Evolutionary conservation across 768 basidiomycete species (phyloP).

Genomic region (Trametes coccinea): DNA sequence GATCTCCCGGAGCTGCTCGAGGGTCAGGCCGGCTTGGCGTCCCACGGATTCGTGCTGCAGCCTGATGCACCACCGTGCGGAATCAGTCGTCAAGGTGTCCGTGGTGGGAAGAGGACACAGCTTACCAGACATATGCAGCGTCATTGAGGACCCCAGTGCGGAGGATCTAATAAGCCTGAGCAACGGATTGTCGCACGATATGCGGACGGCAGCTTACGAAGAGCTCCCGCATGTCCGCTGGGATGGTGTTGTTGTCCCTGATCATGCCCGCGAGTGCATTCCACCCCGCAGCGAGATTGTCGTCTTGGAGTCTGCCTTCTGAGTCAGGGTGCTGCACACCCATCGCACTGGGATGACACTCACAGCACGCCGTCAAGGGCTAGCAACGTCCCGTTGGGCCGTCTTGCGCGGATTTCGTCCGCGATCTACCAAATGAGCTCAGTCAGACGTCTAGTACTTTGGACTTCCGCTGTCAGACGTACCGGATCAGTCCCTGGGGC

Average conservation of each 20-base stretch:
- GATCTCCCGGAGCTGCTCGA: constrained; percentile 33
- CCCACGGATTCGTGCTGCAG: constrained; percentile 36
- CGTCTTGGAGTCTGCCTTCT: constrained; percentile 16
- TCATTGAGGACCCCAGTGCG: constrained; percentile 30
- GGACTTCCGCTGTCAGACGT: background rate
- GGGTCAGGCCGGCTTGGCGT: constrained; percentile 34
- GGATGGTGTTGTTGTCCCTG: constrained; percentile 26
- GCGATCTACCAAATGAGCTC: constrained; percentile 33
- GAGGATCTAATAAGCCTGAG: constrained; percentile 25
- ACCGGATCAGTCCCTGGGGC: constrained; percentile 31
- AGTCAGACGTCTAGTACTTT: background rate
- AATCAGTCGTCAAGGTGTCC: background rate
- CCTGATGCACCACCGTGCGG: constrained; percentile 18
- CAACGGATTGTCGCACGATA: too few relatives aligned
- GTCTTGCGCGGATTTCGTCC: constrained; percentile 38
- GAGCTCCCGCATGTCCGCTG: constrained; percentile 38
- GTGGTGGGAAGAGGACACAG: background rate
- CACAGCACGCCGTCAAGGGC: constrained; percentile 43
- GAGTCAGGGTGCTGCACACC: background rate
- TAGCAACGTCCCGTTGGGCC: constrained; percentile 37
- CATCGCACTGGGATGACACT: constrained; percentile 8
- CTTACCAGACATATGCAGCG: constrained; percentile 30
- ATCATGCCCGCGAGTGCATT: constrained; percentile 37
- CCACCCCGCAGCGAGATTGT: constrained; percentile 31
- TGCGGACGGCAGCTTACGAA: constrained; percentile 28